Conservation (phyloP, 106 monocot species). For the Allium sativum region DNA sequence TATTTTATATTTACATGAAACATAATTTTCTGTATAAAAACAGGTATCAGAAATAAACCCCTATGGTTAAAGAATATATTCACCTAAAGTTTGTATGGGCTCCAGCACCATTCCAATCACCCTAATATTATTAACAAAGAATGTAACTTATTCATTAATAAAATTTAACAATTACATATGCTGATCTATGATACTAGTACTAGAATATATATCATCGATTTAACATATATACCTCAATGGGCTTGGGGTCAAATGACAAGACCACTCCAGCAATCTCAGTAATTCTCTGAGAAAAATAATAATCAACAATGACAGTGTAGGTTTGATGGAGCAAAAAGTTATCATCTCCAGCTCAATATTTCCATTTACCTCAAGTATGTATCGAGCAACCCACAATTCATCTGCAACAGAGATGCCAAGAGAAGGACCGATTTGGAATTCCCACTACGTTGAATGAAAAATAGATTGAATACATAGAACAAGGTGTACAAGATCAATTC, state of each 20-base stretch:
- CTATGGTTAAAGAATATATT: background rate
- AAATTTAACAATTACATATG: too few relatives aligned
- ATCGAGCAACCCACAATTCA: conserved; percentile 36
- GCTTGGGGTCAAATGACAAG: conserved; percentile 79
- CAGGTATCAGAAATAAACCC: background rate
- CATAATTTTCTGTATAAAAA: too few relatives aligned
- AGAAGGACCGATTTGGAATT: conserved; percentile 42
- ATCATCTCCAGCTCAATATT: background rate
- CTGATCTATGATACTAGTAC: too few relatives aligned
- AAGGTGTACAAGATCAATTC: too few relatives aligned
- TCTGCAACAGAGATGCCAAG: conserved; percentile 33
- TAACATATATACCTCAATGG: conserved; percentile 28
- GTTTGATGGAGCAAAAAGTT: too few relatives aligned
- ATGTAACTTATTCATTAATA: too few relatives aligned
- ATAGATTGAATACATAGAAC: too few relatives aligned
- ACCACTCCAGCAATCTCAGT: conserved; percentile 79
- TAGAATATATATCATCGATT: too few relatives aligned
- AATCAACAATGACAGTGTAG: too few relatives aligned
- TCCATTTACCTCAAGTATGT: conserved; percentile 23
- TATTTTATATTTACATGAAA: background rate
- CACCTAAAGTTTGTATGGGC: conserved; percentile 75
- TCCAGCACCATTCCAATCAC: conserved; percentile 79
- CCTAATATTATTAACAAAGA: conserved; percentile 11
- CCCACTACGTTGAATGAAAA: conserved; percentile 19
- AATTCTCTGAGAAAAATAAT: conserved; percentile 40